Percentiles rank a stretch among this genome's conserved stretches.
Evolutionary conservation across 306 rosid species (phyloP).

Genomic region (Malus orientalis): DNA sequence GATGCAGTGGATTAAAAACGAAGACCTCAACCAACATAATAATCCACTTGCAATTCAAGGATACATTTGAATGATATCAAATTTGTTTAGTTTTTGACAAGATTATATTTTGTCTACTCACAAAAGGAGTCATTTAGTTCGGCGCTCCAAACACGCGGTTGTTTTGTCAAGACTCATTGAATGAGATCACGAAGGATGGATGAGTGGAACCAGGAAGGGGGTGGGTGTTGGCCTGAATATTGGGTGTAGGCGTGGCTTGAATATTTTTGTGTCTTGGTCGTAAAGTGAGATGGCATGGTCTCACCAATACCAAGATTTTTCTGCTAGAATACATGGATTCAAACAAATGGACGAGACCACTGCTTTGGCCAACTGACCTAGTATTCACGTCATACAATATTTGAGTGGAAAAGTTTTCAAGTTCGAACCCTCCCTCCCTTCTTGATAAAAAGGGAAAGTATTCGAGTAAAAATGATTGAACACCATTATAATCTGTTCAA

Average conservation of each 20-base stretch:
- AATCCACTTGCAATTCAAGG: too few species aligned
- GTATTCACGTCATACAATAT: too few species aligned
- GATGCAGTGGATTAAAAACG: too few species aligned
- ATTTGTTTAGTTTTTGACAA: too few species aligned
- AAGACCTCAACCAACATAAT: too few species aligned
- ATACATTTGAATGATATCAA: not conserved
- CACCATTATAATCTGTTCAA: not conserved
- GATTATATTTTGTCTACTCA: not conserved
- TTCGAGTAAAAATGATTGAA: too few species aligned
- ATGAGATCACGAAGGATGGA: not conserved
- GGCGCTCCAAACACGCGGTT: not conserved
- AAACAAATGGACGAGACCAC: not conserved
- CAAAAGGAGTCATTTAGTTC: too few species aligned
- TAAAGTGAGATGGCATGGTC: not conserved
- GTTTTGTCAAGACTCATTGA: not conserved
- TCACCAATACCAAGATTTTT: too few species aligned
- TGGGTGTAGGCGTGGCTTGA: too few species aligned
- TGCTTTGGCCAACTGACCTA: not conserved
- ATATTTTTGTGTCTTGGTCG: not conserved
- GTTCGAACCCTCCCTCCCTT: not conserved
- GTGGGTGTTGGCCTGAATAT: not conserved
- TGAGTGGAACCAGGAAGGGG: not conserved
- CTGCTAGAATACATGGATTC: not conserved
- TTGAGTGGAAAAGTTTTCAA: not conserved
- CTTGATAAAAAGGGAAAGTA: too few species aligned